These are phyloP conservation scores for Cronartium ribicola DNA, from an alignment of 1,284 basidiomycete genomes.

Conservation along the genomic window DNA sequence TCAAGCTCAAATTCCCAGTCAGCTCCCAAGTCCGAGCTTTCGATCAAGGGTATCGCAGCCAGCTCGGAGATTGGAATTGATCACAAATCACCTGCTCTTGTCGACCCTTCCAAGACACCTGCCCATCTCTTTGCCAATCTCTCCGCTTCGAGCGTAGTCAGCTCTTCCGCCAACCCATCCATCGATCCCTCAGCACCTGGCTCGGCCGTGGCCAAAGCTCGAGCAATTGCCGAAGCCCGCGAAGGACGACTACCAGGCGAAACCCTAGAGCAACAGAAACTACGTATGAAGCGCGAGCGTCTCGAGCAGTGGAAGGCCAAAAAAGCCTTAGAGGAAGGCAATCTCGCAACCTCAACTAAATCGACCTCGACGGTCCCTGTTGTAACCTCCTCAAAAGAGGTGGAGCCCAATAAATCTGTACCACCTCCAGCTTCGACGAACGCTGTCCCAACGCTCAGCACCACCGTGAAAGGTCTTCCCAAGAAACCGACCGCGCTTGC, in stretches of 20 bases:
- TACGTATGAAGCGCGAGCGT: constrained; percentile 41
- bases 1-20: not conserved
- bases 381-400: not conserved
- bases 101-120: not conserved
- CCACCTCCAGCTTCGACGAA: not conserved
- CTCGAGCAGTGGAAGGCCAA: constrained; percentile 42
- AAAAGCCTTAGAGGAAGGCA: constrained; percentile 27
- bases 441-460: not conserved
- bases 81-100: not conserved
- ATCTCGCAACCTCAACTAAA: constrained; percentile 16
- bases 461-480: constrained; percentile 29
- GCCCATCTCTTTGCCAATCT: not conserved
- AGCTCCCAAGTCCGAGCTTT: not conserved
- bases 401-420: not conserved
- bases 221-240: constrained; percentile 36
- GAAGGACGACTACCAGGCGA: constrained; percentile 42
- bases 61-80: not conserved
- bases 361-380: constrained; percentile 4
- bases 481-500: constrained; percentile 29
- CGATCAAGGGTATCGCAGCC: not conserved
- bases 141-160: not conserved
- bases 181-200: constrained; percentile 30
- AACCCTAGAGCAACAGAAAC: constrained; percentile 41
- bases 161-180: not conserved
- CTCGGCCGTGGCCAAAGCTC: constrained; percentile 31